A percentile compares a stretch with the other conserved stretches of the same genome.
Conservation (phyloP, 2,329 filamentous ascomycete genomes). For the Nemania bipapillata region DNA sequence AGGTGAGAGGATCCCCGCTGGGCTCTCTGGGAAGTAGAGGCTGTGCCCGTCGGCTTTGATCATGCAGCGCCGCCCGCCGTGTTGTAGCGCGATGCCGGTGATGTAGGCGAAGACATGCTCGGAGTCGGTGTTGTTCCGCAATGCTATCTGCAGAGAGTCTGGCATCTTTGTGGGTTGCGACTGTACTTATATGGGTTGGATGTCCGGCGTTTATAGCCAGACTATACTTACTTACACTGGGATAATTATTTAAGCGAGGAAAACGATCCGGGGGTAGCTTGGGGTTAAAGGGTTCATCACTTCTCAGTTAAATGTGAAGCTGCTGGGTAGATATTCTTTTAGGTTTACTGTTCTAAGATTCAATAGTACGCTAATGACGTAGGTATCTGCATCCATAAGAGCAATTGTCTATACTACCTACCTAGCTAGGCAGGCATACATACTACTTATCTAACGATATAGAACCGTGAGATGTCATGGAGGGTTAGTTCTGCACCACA, state of each 20-base stretch:
- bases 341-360: conserved; percentile 12
- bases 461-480: no score
- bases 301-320: conserved; percentile 3
- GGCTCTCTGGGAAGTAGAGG: conserved; percentile 67
- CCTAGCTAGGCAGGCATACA: no score
- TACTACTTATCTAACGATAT: no score
- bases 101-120: conserved; percentile 71
- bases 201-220: neutral
- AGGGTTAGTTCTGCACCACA: no score
- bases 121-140: conserved; percentile 67
- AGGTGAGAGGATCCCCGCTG: conserved; percentile 59
- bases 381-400: conserved; percentile 21
- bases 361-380: conserved; percentile 27
- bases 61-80: conserved; percentile 53
- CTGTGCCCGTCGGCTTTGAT: conserved; percentile 60
- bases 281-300: neutral
- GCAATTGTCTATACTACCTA: no score
- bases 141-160: conserved; percentile 61
- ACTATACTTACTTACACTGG: conserved; percentile 1
- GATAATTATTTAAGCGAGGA: neutral
- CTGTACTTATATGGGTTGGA: neutral
- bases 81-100: conserved; percentile 68
- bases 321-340: neutral
- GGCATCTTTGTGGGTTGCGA: conserved; percentile 51
- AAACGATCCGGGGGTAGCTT: neutral